A percentile compares a stretch with the other conserved stretches of the same genome.
Conservation (phyloP, 345 rosid species). For the Leavenworthia alabamica region DNA sequence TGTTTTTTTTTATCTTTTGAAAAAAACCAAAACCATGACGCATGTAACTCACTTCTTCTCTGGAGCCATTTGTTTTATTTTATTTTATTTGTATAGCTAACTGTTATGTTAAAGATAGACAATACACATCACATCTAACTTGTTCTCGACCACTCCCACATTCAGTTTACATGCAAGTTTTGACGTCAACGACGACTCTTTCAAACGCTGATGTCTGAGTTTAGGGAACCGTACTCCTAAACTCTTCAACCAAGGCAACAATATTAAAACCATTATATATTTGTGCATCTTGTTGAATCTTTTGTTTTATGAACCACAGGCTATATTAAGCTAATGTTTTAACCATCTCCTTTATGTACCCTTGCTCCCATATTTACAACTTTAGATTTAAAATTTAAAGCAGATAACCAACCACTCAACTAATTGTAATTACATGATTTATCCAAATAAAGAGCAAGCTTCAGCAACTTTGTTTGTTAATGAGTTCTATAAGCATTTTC, state of each 20-base stretch:
- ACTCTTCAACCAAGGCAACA: background rate
- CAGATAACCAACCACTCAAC: background rate
- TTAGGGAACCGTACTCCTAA: background rate
- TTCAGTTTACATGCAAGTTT: slow-evolving; percentile 26
- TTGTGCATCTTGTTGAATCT: background rate
- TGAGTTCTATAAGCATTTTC: no score
- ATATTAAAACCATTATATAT: background rate
- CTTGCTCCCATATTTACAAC: background rate
- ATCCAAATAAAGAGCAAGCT: no score
- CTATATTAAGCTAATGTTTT: background rate
- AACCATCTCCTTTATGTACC: background rate
- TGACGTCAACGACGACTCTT: slow-evolving; percentile 15
- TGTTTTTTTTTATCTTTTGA: background rate
- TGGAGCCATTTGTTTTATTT: background rate
- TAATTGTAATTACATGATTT: background rate
- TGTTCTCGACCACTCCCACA: slow-evolving; percentile 26
- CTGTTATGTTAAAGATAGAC: background rate
- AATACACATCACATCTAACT: slow-evolving; percentile 14
- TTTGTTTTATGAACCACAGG: background rate
- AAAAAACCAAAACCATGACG: slow-evolving; percentile 1
- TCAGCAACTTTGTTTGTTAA: no score
- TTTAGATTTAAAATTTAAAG: background rate
- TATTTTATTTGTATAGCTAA: background rate
- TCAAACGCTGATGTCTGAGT: background rate
- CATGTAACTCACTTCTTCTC: slow-evolving; percentile 12